Evolutionary conservation across 2,329 filamentous ascomycete genomes (phyloP), one percentile per base, ranked within the genome.

Genomic region (Curvularia spicifera): DNA sequence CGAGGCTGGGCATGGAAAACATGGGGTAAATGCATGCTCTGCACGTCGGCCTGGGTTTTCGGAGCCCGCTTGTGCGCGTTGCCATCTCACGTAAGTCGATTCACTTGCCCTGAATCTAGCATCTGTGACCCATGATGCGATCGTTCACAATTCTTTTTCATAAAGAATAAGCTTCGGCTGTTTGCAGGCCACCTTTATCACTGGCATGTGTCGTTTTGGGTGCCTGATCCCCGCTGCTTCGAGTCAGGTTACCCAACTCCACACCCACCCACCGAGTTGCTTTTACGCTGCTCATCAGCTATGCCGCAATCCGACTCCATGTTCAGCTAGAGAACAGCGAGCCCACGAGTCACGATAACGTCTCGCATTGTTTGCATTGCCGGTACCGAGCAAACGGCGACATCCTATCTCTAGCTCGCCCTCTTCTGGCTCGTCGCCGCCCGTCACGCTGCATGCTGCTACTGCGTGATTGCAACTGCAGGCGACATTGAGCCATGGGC

Each of bases 301-400:
- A 60, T 57, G 59, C 63, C 61, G 51, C 63, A 64, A 59, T 62
- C 47, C 60, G 56, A 35, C 8, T 62, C 63, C 59, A 62, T 62
- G 62, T 62, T 44, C 53, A 51, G 43, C 57, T 1, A 56, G 46
- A 54, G 56, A 33, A 22, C 22, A 10, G 33, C 46, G 35, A 43
- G 49, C 51, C 52, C 53, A 18, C 40, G 43, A 37, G 54, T 54
- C 46, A 59, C 51, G 58, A 40, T 57, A 51, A 52, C 37, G 33
- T 49, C 48, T 52, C 55, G 61, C 51, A 53, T 57, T 45, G 50
- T 53, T 53, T 64, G 50, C 54, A 20, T 42, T 42, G 47, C 35
- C 35, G 28, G 22, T 35, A 42, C 42, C 42, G 42, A 44, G 35
- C 42, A 43, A 35, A 33, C 53, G 57, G 60, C 55, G 44, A 55